Base-by-base conservation (phyloP, 768 basidiomycete species). In the Mycena vitilis region DNA sequence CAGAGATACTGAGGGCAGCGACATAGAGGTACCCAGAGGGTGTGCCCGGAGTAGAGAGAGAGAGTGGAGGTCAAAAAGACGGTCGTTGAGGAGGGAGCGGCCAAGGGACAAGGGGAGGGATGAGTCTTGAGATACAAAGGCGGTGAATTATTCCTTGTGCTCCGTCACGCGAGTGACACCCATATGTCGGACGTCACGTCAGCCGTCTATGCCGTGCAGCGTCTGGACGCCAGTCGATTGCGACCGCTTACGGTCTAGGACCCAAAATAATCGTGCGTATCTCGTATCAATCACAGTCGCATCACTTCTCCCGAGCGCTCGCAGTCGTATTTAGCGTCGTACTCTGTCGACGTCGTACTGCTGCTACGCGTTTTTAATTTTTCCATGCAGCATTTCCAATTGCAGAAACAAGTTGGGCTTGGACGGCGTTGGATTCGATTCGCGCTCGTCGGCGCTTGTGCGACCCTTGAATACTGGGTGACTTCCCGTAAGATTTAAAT, bases 331-430 rank as follows among this genome's bases (percentile, higher is more conserved):
- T 30, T 30, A 30, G 30, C 30, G 30, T 30, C 30, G 30, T 5
- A 88, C 10, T 86, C 87, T 34, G 87, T 84, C 51, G 86, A 74
- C 60, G 54, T n/a, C 38, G 22, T n/a, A 81, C 78, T 51, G 78
- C 80, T 71, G 23, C 71, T 69, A 22, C 5, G 73, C 81, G 83
- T 72, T 82, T 83, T 5, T 79, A 74, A 61, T 81, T 84, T 73
- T 91, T 91, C 96, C 96, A 98, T 0, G 91, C 91, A 76, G 95
- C 0, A 96, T n/a, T n/a, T 30, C 97, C 86, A 93, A 95, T 77
- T 96, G 92, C 76, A 98, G 83, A 85, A 99, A 96, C 30, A 30
- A 30, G 75, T 96, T 97, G 91, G 96, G 97, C 0, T 96, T 97
- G 91, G 96, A 97, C 0, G 94, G 89, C 0, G 95, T 91, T 0